Base-by-base conservation (phyloP, 352 stramenopile species). In the Phytophthora quininea region DNA sequence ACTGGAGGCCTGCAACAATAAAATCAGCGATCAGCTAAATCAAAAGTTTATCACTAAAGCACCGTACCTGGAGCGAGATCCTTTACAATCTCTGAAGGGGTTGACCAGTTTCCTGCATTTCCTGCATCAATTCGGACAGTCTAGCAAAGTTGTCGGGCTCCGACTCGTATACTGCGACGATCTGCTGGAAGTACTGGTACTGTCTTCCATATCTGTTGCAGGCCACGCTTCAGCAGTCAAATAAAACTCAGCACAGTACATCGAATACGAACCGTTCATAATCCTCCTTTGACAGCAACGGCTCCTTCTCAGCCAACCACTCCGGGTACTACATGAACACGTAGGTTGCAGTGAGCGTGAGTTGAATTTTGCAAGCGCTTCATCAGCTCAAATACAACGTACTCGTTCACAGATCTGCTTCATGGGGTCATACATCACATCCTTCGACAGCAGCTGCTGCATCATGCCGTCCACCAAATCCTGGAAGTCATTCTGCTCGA, bases 381-480 rank as follows among this genome's bases (percentile, higher is more conserved):
- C 5, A n/a, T 9, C 9, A 14, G 15, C 4, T 5, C 24, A 32
- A 30, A 40, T 9, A 50, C 7, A 42, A 37, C 80, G 42, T 71
- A 93, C 85, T 67, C 85, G 74, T 29, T 98, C 96, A 74, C 88
- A 97, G 62, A 97, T 95, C 69, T 96, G 86, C 80, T 97, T 97
- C 80, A 99, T 99, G 10, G 97, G 97, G 67, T 99, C 95, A 82
- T 99, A 99, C 97, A 99, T 99, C 52, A 99, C 80, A 63, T 99
- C 97, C 67, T 98, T 99, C 45, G 91, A 96, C 61, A 99, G 76
- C 48, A 99, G 61, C 67, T 99, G 97, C 74, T 98, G 83, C 97
- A 99, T 99, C 89, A 99, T 99, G 32, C 95, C 93, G 67, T 99
- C 97, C 3, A 99, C 90, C 27, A 99, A 66, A 14, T 93, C 88